Conservation (phyloP, 192 early-diverging fungal species). For the Coemansia sp. region DNA sequence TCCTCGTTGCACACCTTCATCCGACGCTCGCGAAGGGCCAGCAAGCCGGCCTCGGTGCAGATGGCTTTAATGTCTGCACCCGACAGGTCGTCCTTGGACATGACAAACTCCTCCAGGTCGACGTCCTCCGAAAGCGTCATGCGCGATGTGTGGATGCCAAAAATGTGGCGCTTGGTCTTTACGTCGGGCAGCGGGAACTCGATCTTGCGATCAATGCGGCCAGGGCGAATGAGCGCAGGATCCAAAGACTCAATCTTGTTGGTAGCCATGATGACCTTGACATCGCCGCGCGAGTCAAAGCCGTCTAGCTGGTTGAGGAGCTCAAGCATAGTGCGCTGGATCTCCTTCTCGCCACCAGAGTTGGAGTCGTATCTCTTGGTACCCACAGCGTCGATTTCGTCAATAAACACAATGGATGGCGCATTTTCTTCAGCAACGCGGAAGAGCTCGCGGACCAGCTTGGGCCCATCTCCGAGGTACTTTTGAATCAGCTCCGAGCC, state of each 20-base stretch:
- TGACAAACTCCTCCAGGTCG: slow-evolving; percentile 97
- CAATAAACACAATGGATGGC: slow-evolving; percentile 98
- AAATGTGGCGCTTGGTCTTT: slow-evolving; percentile 96
- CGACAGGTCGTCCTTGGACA: slow-evolving; percentile 98
- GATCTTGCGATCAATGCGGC: slow-evolving; percentile 98
- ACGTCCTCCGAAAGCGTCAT: slow-evolving; percentile 97
- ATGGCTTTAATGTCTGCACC: slow-evolving; percentile 99
- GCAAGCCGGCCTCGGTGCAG: slow-evolving; percentile 97
- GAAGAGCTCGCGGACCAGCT: slow-evolving; percentile 96
- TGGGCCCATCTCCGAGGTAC: slow-evolving; percentile 97
- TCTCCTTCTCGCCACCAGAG: slow-evolving; percentile 93
- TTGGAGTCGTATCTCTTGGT: slow-evolving; percentile 96
- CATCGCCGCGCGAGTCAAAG: slow-evolving; percentile 90
- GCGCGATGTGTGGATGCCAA: slow-evolving; percentile 88
- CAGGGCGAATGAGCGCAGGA: slow-evolving; percentile 92
- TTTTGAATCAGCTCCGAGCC: slow-evolving; percentile 98
- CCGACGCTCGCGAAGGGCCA: slow-evolving; percentile 94
- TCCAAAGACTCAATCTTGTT: slow-evolving; percentile 97
- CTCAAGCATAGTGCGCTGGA: slow-evolving; percentile 97
- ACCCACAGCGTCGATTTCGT: slow-evolving; percentile 97
- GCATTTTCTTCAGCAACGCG: slow-evolving; percentile 92
- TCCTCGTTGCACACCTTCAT: slow-evolving; percentile 99
- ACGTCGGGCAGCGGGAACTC: slow-evolving; percentile 97
- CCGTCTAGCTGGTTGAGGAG: slow-evolving; percentile 97
- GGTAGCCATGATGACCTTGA: slow-evolving; percentile 99